Conservation (phyloP, 495 filamentous ascomycete genomes). For the Penicillium turbatum region DNA sequence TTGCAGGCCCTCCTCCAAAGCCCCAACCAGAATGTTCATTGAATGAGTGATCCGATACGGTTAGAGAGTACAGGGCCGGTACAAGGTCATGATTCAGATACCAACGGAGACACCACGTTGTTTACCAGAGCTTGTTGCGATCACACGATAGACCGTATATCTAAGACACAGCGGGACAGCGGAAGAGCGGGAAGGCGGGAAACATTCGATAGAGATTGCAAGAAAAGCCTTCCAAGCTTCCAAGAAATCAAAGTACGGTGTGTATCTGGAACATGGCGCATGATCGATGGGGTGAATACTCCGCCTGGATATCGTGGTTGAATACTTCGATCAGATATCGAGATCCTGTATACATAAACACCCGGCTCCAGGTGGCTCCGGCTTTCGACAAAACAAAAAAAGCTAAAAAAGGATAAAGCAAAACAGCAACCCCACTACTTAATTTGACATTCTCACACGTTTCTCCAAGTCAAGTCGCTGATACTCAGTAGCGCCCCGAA, state of each 20-base stretch:
- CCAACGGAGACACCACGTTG: not conserved
- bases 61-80: not conserved
- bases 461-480: not conserved
- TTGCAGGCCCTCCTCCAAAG: not conserved
- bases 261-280: not conserved
- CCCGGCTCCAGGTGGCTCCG: not conserved
- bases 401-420: no score
- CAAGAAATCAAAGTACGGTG: not conserved
- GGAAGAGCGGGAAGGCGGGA: slow-evolving; percentile 1
- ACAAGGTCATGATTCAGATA: not conserved
- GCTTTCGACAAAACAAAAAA: not conserved
- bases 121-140: not conserved
- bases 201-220: not conserved
- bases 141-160: not conserved
- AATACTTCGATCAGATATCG: not conserved
- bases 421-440: not conserved
- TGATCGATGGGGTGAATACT: not conserved
- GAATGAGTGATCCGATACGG: not conserved
- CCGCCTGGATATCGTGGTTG: not conserved
- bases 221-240: not conserved
- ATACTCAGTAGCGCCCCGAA: not conserved
- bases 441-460: not conserved
- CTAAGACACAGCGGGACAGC: not conserved
- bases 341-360: not conserved
- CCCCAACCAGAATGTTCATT: not conserved